A percentile compares a stretch with the other conserved stretches of the same genome.
phyloP scores from a whole-genome alignment of 1,284 basidiomycete species.

The Irpex sp. region DNA sequence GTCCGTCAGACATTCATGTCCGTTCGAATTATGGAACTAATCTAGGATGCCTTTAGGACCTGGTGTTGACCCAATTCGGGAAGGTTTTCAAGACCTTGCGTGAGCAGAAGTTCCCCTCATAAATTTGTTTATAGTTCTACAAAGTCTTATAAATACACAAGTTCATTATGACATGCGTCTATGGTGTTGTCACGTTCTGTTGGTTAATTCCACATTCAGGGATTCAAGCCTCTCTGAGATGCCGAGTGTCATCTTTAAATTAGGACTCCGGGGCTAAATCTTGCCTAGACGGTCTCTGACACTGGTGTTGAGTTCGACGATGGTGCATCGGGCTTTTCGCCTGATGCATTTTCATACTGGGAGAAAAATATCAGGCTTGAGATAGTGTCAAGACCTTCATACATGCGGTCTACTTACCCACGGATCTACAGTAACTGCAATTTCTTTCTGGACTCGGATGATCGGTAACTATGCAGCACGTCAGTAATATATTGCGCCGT shows the following conservation, averaged over 20 bases:
- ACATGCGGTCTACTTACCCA: neutral
- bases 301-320: neutral
- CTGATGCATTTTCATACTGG: neutral
- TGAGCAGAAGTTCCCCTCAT: neutral
- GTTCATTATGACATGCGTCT: no score
- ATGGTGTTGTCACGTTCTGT: no score
- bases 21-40: neutral
- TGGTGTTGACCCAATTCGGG: neutral
- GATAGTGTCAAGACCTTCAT: neutral
- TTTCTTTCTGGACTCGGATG: neutral
- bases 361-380: neutral
- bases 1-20: slow-evolving; percentile 19
- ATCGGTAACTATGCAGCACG: neutral
- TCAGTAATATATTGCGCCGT: no score
- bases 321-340: neutral
- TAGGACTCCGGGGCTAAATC: neutral
- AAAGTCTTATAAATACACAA: no score
- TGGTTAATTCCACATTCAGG: no score
- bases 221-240: no score
- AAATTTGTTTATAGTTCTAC: no score
- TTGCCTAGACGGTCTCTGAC: neutral
- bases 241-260: neutral
- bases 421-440: neutral
- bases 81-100: neutral
- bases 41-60: neutral